Conservation (phyloP, 179 eudicot species). For the Gypsophila paniculata region DNA sequence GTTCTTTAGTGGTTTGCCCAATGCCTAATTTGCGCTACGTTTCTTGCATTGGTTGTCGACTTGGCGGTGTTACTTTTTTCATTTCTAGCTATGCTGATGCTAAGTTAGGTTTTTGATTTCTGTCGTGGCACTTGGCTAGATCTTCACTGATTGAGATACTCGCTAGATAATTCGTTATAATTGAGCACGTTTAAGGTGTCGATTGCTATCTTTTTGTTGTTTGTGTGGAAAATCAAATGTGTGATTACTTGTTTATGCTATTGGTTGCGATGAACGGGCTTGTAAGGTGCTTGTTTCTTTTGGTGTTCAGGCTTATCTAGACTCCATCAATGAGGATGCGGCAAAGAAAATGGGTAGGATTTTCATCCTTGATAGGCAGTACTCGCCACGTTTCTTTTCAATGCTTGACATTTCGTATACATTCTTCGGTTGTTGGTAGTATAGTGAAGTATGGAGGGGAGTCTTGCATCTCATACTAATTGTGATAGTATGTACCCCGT, state of each 20-base stretch:
- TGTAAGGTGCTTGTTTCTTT: background rate
- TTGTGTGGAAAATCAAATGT: background rate
- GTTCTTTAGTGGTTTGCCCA: background rate
- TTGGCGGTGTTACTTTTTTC: background rate
- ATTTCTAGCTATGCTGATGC: background rate
- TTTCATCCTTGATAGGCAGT: slow-evolving; percentile 17
- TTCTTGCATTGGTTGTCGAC: background rate
- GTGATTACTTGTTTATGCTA: background rate
- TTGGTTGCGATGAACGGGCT: background rate
- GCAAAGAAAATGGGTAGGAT: slow-evolving; percentile 53
- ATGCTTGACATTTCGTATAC: background rate
- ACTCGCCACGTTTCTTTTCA: background rate
- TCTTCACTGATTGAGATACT: background rate
- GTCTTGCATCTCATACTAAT: background rate
- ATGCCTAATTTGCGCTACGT: background rate
- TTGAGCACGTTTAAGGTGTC: background rate
- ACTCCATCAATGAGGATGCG: slow-evolving; percentile 52
- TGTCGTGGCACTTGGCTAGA: background rate
- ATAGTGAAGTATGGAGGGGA: background rate
- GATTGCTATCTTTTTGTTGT: background rate
- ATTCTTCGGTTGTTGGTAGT: background rate
- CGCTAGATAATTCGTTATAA: background rate
- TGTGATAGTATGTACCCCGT: background rate
- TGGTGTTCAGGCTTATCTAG: slow-evolving; percentile 57
- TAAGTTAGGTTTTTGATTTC: background rate